phyloP scores from a whole-genome alignment of 805 yeast genomes.

The Sugiyamaella qingdaonensis region DNA sequence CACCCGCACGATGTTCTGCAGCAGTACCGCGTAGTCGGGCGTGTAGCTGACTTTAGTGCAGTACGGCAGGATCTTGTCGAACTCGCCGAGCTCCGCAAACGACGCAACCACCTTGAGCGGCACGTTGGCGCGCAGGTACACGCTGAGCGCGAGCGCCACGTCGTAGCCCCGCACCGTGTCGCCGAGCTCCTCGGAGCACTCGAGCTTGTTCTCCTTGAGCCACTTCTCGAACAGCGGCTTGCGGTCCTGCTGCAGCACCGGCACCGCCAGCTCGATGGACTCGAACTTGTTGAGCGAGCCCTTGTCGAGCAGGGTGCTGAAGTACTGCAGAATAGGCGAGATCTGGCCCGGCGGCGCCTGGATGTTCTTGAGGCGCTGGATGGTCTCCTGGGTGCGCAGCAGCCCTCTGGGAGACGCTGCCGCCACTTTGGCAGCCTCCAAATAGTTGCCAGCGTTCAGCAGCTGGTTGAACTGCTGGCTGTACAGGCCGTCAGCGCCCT shows the following conservation, averaged over 20 bases:
- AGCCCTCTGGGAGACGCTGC: conserved; percentile 80
- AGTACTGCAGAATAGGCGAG: conserved; percentile 90
- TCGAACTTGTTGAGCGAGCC: conserved; percentile 91
- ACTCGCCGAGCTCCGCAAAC: conserved; percentile 93
- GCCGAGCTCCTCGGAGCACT: conserved; percentile 95
- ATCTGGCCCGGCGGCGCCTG: conserved; percentile 93
- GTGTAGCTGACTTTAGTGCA: conserved; percentile 82
- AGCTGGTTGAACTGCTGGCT: conserved; percentile 85
- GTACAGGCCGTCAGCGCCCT: conserved; percentile 94
- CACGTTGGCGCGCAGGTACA: conserved; percentile 76
- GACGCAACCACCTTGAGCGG: conserved; percentile 88
- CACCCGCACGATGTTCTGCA: conserved; percentile 84
- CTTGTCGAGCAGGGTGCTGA: conserved; percentile 84
- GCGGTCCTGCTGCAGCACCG: conserved; percentile 92
- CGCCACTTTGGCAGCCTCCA: conserved; percentile 93
- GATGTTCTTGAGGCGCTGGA: conserved; percentile 82
- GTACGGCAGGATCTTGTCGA: conserved; percentile 91
- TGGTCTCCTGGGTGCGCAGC: conserved; percentile 89
- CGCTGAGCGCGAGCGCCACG: conserved; percentile 79
- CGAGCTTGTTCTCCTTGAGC: conserved; percentile 91
- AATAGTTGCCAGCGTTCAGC: conserved; percentile 79
- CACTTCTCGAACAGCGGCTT: conserved; percentile 92
- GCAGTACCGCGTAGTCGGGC: conserved; percentile 85
- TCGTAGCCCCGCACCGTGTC: conserved; percentile 90
- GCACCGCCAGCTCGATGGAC: conserved; percentile 90